Evolutionary conservation across 2,329 filamentous ascomycete genomes (phyloP), one percentile per base, ranked within the genome.

Genomic region (Neurospora crassa): DNA sequence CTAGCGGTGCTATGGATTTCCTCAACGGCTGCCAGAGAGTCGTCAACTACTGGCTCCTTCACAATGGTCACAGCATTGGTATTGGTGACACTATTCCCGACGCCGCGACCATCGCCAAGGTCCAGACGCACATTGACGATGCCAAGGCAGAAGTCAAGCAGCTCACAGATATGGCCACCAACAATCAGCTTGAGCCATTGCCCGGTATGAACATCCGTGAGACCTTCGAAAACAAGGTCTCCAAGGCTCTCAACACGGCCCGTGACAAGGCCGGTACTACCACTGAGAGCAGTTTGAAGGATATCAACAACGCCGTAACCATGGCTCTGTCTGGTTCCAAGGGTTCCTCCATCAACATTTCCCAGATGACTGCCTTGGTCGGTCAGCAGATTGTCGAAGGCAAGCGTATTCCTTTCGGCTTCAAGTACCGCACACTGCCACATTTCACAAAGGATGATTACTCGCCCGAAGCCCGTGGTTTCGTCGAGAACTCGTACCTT

Each of bases 391-490:
- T 96, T 75, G 94, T 99, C 10, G 96, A 99, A 83, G 96, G 96
- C 78, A 97, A 97, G 83, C 96, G 96, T 85, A 97, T 99, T 84
- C 96, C 96, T 0, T 99, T 97, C 79, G 96, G 96, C 29, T 99
- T 99, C 89, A 97, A 98, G 81, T 98, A 99, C 80, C 91, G 96
- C 69, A 97, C 96, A 0, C 84, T 99, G 72, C 96, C 96, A 3
- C 96, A 99, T 82, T 99, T 99, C 82, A 97, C 96, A 75, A 99
- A 99, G 85, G 96, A 99, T 77, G 96, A 99, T 81, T 99, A 98
- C 81, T 98, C 95, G 24, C 94, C 96, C 12, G 94, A 97, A 80
- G 95, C 96, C 67, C 91, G 96, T 84, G 96, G 96, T 59, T 99
- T 99, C 79, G 96, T 99, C 24, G 96, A 99, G 82, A 99, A 99